Evolutionary conservation across 2,329 filamentous ascomycete genomes (phyloP).

Genomic region (Drechslerella stenobrocha): DNA sequence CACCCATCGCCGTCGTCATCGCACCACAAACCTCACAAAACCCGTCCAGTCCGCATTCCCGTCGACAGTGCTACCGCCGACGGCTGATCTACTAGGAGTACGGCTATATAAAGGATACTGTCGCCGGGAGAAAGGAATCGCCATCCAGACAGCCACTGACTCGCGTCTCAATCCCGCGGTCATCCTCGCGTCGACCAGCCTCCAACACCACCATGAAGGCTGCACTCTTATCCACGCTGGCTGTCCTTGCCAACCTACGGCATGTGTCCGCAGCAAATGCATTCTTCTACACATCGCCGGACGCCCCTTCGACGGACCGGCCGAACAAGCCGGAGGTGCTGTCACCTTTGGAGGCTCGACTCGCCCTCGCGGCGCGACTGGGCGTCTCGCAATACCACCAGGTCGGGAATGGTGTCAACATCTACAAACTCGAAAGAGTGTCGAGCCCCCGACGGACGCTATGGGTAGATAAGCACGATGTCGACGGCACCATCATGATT

Average conservation of each 20-base stretch:
- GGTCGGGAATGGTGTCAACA: slow-evolving; percentile 28
- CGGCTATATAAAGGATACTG: too few species aligned
- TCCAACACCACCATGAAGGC: slow-evolving; percentile 37
- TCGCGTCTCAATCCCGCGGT: slow-evolving; percentile 13
- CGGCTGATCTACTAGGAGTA: too few species aligned
- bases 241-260: slow-evolving; percentile 31
- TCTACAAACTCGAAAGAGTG: slow-evolving; percentile 44
- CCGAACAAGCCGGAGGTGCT: slow-evolving; percentile 32
- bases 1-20: slow-evolving; percentile 25
- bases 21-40: slow-evolving; percentile 2
- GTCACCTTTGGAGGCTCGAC: slow-evolving; percentile 25
- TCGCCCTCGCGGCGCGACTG: slow-evolving; percentile 38
- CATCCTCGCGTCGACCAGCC: slow-evolving; percentile 27
- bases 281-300: slow-evolving; percentile 45
- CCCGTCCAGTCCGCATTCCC: neutral
- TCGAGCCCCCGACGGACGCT: slow-evolving; percentile 21
- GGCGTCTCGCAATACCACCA: slow-evolving; percentile 47
- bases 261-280: slow-evolving; percentile 30
- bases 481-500: slow-evolving; percentile 32
- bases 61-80: neutral
- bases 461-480: slow-evolving; percentile 33
- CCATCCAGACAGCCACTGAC: neutral
- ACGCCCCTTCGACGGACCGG: slow-evolving; percentile 14
- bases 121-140: neutral
- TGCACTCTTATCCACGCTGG: slow-evolving; percentile 29